Evolutionary conservation across 768 basidiomycete genomes (phyloP), one percentile per base, ranked within the genome.

Genomic region (Rhodocollybia butyracea): DNA sequence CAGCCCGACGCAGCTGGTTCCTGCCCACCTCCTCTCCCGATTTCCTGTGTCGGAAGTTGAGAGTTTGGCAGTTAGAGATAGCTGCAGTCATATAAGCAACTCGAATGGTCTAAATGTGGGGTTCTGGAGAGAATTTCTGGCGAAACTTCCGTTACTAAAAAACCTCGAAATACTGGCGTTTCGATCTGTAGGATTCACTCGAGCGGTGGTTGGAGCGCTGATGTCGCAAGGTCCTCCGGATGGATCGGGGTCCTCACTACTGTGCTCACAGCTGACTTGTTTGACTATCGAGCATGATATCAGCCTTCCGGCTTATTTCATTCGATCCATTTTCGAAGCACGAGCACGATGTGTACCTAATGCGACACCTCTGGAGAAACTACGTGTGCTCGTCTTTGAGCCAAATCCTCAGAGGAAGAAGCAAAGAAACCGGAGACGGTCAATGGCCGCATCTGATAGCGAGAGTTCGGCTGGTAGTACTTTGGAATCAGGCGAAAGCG

Each of bases 261-360:
- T 31, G 24, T 54, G 52, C n/a, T 26, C 52, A 11, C n/a, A 30
- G 15, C 52, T 54, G 10, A 29, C 24, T 19, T 39, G 27, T 0
- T 41, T 54, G 24, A 54, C 52, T 17, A 31, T 54, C n/a, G 52
- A 54, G 29, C 52, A 54, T 36, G 52, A 54, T 54, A 12, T 54
- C 30, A 15, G 24, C 27, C 52, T 54, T 24, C 52, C 52, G 10
- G 41, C 52, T 3, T 54, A 43, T 30, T 54, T 32, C 40, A 43
- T 54, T 30, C 27, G 36, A 27, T 30, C 38, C 4, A 40, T 54
- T 7, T 19, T 17, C 3, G 34, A 38, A 22, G 41, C 52, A 19
- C 12, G 52, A 8, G 38, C 52, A 24, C 29, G 21, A 19, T 47
- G 29, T 12, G n/a, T 22, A 6, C 36, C 39, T 12, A n/a, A 29